Conservation (phyloP, 257 asterid genomes). For the Catharanthus roseus region DNA sequence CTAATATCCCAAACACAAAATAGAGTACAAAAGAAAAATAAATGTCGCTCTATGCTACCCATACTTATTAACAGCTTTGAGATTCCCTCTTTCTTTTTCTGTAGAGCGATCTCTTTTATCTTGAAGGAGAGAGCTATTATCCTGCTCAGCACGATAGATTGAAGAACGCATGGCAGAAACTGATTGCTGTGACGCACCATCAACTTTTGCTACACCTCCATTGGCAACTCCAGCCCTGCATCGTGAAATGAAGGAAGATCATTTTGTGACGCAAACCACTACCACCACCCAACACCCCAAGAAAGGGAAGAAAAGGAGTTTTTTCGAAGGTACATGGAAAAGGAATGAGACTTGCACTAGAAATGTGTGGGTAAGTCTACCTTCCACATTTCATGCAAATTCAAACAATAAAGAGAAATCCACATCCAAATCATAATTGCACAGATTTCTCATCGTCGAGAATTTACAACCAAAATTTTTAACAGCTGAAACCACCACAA, state of each 20-base stretch:
- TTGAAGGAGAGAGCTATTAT: slow-evolving; percentile 53
- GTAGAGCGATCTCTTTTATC: slow-evolving; percentile 68
- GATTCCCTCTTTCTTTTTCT: slow-evolving; percentile 67
- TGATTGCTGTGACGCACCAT: slow-evolving; percentile 48
- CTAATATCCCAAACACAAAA: neutral
- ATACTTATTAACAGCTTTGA: slow-evolving; percentile 70
- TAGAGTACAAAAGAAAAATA: neutral
- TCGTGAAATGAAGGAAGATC: slow-evolving; percentile 22
- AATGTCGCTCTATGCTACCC: slow-evolving; percentile 15
- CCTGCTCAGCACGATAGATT: slow-evolving; percentile 60
- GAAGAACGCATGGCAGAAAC: slow-evolving; percentile 65
- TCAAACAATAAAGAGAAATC: neutral
- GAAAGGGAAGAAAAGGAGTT: neutral
- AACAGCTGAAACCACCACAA: neutral
- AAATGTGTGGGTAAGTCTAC: neutral
- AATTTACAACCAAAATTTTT: neutral
- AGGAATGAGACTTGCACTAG: neutral
- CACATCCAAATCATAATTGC: slow-evolving; percentile 6
- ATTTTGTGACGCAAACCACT: slow-evolving; percentile 6
- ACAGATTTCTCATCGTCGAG: neutral
- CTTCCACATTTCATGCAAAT: neutral
- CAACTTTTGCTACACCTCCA: slow-evolving; percentile 63
- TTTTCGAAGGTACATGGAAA: neutral
- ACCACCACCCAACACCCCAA: neutral
- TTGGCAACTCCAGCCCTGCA: slow-evolving; percentile 59